Evolutionary conservation across 1,284 basidiomycete genomes (phyloP).

Genomic region (Cryptococcus sp.): DNA sequence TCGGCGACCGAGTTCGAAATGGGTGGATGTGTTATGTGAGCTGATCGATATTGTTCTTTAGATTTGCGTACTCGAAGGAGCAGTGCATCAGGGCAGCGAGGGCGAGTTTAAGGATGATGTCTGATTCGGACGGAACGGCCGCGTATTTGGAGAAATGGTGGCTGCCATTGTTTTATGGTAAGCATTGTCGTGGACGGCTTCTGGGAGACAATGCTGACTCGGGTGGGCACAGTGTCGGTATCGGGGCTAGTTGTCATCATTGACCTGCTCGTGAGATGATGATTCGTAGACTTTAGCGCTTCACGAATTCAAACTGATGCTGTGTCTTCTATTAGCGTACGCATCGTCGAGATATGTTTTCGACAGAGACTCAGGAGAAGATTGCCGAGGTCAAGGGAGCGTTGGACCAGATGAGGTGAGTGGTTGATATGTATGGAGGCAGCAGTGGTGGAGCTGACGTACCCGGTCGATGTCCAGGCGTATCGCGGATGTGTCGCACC

Average conservation of each 20-base stretch:
- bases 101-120: constrained; percentile 49
- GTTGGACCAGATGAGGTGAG: constrained; percentile 44
- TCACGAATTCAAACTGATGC: background rate
- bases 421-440: background rate
- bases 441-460: background rate
- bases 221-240: constrained; percentile 33
- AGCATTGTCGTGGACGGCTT: background rate
- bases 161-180: constrained; percentile 39
- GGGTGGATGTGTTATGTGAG: background rate
- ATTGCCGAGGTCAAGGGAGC: constrained; percentile 45
- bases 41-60: constrained; percentile 13
- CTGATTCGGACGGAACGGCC: constrained; percentile 40
- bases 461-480: constrained; percentile 17
- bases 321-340: constrained; percentile 24
- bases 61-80: constrained; percentile 50
- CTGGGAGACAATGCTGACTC: background rate
- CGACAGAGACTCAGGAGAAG: constrained; percentile 42
- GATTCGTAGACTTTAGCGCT: background rate
- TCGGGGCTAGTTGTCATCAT: constrained; percentile 50
- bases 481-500: constrained; percentile 47
- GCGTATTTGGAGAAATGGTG: constrained; percentile 52
- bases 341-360: constrained; percentile 39
- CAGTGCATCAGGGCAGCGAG: constrained; percentile 51
- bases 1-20: background rate
- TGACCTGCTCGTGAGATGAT: constrained; percentile 42